Evolutionary conservation across 768 basidiomycete genomes (phyloP), one percentile per base, ranked within the genome.

Genomic region (Phaffia tasmanica): DNA sequence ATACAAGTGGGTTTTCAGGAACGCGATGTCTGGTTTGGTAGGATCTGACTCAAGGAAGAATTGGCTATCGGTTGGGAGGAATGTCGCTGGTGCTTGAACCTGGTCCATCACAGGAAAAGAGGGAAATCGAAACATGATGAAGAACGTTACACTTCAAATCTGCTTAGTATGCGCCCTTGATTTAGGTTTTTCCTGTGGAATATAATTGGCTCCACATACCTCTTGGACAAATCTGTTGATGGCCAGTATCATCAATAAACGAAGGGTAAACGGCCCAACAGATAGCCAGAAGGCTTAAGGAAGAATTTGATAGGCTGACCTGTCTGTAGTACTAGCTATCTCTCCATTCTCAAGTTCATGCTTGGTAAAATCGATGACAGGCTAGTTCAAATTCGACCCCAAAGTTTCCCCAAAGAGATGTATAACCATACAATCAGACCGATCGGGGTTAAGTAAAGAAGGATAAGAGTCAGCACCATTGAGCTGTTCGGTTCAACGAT

Each of bases 1-100:
- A 77, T 98, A 98, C 75, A 99, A 97, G 78, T 99, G 95, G 73
- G 97, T 98, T 81, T 98, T 99, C 70, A 99, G 82, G 77, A 91
- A 98, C 32, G 89, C 92, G 71, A 98, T 81, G 76, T 97, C 89
- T 14, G 94, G 94, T 77, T 94, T 97, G 32, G 85, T 82, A 54
- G 83, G 85, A 79, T 97, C 94, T 72, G 84, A 82, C 62, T 79
- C 78, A 62, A 87, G 86, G 79, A 86, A 97, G 83, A 98, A 99
- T 76, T 98, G 90, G 71, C 88, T 88, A 71, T 88, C 84, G 1
- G 93, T 92, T 1, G 95, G 95, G 67, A 86, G 83, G 71, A 79
- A 80, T 85, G 94, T 93, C 58, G 95, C 93, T 29, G 95, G 94
- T 29, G 95, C 93, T 85, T 98, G 95, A 9, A 98, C 92, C 92